Evolutionary conservation across 2,329 filamentous ascomycete species (phyloP).

Genomic region (Fusarium nanum): DNA sequence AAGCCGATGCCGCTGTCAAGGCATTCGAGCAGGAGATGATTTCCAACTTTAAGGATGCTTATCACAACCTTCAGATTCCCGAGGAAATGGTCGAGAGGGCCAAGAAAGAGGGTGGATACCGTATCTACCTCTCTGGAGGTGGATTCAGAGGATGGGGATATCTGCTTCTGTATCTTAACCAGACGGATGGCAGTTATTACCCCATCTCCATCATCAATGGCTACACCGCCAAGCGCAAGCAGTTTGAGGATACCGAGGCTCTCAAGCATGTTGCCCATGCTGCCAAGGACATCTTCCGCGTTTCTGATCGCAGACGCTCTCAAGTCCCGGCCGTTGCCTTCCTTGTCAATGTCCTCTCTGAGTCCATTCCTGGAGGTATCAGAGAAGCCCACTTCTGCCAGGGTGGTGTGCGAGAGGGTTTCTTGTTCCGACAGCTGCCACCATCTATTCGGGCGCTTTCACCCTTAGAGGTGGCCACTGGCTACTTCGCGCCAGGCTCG

Average conservation of each 20-base stretch:
- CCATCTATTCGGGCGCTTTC: conserved; percentile 61
- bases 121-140: conserved; percentile 75
- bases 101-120: conserved; percentile 60
- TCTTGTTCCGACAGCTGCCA: conserved; percentile 67
- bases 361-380: conserved; percentile 69
- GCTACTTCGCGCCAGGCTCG: conserved; percentile 62
- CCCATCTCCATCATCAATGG: conserved; percentile 80
- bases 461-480: conserved; percentile 70
- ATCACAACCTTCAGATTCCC: conserved; percentile 65
- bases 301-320: conserved; percentile 71
- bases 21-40: conserved; percentile 63
- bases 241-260: conserved; percentile 63
- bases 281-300: conserved; percentile 64
- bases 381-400: conserved; percentile 75
- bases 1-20: conserved; percentile 58
- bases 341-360: conserved; percentile 70
- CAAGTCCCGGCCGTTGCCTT: conserved; percentile 78
- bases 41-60: conserved; percentile 62
- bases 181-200: conserved; percentile 69
- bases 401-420: conserved; percentile 76
- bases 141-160: conserved; percentile 80
- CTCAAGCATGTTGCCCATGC: conserved; percentile 51
- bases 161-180: conserved; percentile 68
- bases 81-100: conserved; percentile 59
- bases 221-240: conserved; percentile 62